These are phyloP conservation scores for Ensete glaucum DNA, from an alignment of 176 grass and related monocot species.

Conservation along the genomic window DNA sequence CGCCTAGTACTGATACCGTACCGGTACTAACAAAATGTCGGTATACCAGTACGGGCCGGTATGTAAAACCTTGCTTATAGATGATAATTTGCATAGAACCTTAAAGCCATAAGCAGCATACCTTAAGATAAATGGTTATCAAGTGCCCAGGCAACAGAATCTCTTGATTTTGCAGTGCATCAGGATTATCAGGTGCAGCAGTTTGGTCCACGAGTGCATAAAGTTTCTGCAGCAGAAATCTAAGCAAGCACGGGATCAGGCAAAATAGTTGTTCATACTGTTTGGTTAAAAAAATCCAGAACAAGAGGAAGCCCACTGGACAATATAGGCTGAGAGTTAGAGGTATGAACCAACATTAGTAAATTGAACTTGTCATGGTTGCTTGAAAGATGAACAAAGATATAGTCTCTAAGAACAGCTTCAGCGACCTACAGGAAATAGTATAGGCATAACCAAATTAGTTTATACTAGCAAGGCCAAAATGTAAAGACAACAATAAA, in stretches of 20 bases:
- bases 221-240: slow-evolving; percentile 99
- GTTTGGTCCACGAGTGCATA: slow-evolving; percentile 93
- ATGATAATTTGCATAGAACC: background rate
- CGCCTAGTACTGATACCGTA: too few species aligned
- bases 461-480: background rate
- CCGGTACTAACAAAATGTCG: too few species aligned
- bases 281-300: too few species aligned
- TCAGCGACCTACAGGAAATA: slow-evolving; percentile 68
- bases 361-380: slow-evolving; percentile 87
- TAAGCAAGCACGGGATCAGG: slow-evolving; percentile 25
- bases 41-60: too few species aligned
- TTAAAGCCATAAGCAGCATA: slow-evolving; percentile 12
- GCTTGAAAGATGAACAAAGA: slow-evolving; percentile 63
- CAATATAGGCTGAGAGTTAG: background rate
- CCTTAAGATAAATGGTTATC: slow-evolving; percentile 86
- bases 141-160: slow-evolving; percentile 82
- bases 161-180: slow-evolving; percentile 96
- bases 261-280: slow-evolving; percentile 2
- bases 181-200: slow-evolving; percentile 74
- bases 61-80: background rate
- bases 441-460: slow-evolving; percentile 3
- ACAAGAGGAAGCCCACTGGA: too few species aligned
- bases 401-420: slow-evolving; percentile 77
- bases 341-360: slow-evolving; percentile 55
- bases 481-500: slow-evolving; percentile 24